phyloP scores from a whole-genome alignment of 108 stramenopile genomes.

The Fistulifera solaris region DNA sequence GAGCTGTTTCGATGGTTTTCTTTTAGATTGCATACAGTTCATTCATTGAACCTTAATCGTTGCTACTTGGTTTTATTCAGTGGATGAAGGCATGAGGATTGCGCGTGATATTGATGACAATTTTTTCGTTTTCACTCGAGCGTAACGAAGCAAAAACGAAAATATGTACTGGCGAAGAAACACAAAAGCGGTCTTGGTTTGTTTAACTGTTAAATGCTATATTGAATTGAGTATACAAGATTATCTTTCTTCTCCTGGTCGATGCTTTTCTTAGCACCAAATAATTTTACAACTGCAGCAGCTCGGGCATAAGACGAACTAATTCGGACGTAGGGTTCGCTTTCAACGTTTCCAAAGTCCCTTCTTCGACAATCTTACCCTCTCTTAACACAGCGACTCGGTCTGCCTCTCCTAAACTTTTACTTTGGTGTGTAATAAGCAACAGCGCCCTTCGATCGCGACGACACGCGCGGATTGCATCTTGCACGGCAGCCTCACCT shows the following conservation, averaged over 20 bases:
- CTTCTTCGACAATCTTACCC: conserved; percentile 44
- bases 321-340: conserved; percentile 25
- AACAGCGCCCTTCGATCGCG: conserved; percentile 35
- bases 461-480: conserved; percentile 57
- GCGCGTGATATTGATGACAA: conserved; percentile 81
- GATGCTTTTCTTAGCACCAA: too few species aligned
- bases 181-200: too few species aligned
- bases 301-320: conserved; percentile 45
- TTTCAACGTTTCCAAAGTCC: conserved; percentile 31
- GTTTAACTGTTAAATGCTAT: too few species aligned
- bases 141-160: conserved; percentile 15
- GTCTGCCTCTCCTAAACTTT: conserved; percentile 56
- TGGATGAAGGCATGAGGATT: conserved; percentile 77
- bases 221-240: too few species aligned
- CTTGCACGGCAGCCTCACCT: conserved; percentile 59
- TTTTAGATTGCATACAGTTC: too few species aligned
- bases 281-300: conserved; percentile 11
- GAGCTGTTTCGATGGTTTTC: not conserved
- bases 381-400: conserved; percentile 58
- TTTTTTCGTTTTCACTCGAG: conserved; percentile 70
- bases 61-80: conserved; percentile 6
- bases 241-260: too few species aligned
- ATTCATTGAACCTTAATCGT: not conserved
- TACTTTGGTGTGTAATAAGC: conserved; percentile 66
- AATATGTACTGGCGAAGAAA: not conserved